Conservation (phyloP, 192 early-diverging fungal species). For the Linnemannia schmuckeri region DNA sequence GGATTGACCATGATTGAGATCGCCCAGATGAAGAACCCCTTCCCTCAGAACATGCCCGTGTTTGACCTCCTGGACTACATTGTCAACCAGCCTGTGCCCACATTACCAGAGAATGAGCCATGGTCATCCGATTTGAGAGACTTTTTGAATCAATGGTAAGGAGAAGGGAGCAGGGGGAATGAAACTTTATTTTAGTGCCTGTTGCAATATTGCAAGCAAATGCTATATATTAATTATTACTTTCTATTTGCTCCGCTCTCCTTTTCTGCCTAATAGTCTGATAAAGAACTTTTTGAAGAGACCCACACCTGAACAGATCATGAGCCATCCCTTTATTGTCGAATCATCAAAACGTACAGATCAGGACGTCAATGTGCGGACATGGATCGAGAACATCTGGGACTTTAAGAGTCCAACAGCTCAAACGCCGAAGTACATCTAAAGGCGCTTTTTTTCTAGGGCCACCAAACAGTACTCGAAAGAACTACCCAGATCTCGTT, state of each 20-base stretch:
- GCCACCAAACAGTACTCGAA: too few relatives aligned
- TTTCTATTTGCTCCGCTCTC: slow-evolving; percentile 19
- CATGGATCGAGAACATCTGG: slow-evolving; percentile 84
- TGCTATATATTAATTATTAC: not conserved
- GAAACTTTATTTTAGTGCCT: slow-evolving; percentile 18
- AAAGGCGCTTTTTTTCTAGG: not conserved
- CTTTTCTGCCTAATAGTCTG: slow-evolving; percentile 60
- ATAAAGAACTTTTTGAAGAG: slow-evolving; percentile 80
- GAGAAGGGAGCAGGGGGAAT: not conserved
- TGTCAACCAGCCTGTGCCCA: slow-evolving; percentile 88
- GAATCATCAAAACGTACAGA: slow-evolving; percentile 61
- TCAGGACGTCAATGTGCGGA: slow-evolving; percentile 72
- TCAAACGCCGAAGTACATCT: slow-evolving; percentile 39
- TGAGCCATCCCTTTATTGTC: slow-evolving; percentile 78
- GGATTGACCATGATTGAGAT: slow-evolving; percentile 95
- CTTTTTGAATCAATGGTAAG: slow-evolving; percentile 82
- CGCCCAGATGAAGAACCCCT: slow-evolving; percentile 92
- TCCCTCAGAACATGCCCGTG: slow-evolving; percentile 84
- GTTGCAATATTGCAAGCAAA: slow-evolving; percentile 15
- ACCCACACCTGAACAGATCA: slow-evolving; percentile 77
- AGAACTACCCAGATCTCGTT: not conserved
- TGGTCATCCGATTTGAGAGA: slow-evolving; percentile 73
- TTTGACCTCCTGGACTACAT: slow-evolving; percentile 97
- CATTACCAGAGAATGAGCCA: slow-evolving; percentile 74
- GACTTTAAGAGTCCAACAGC: slow-evolving; percentile 48